phyloP scores from a whole-genome alignment of 208 protist species.

The Leptomonas seymouri region DNA sequence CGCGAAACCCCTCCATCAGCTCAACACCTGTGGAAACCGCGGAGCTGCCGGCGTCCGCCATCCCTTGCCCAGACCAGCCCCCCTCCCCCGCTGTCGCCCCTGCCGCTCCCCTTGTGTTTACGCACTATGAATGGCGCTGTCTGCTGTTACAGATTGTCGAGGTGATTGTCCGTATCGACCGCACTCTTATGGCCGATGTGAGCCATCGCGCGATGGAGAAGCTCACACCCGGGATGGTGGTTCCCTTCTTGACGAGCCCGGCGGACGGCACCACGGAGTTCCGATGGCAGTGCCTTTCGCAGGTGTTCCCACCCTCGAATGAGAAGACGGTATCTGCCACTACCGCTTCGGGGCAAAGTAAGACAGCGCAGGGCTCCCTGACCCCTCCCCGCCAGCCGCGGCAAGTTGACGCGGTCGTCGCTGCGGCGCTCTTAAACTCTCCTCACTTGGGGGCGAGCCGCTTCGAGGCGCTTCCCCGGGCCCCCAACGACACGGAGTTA shows the following conservation, averaged over 20 bases:
- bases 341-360: too few species aligned
- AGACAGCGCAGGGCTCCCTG: slow-evolving; percentile 2
- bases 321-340: not conserved
- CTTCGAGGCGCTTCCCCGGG: slow-evolving; percentile 9
- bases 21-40: not conserved
- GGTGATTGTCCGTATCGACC: slow-evolving; percentile 56
- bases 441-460: slow-evolving; percentile 9
- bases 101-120: slow-evolving; percentile 13
- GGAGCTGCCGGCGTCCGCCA: slow-evolving; percentile 5
- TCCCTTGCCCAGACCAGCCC: not conserved
- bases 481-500: slow-evolving; percentile 12
- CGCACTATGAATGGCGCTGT: slow-evolving; percentile 47
- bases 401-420: slow-evolving; percentile 6
- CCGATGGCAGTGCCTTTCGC: slow-evolving; percentile 34
- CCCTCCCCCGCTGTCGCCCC: not conserved
- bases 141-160: slow-evolving; percentile 61
- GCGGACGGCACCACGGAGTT: slow-evolving; percentile 21
- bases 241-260: not conserved
- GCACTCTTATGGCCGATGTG: slow-evolving; percentile 27
- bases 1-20: slow-evolving; percentile 13
- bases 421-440: slow-evolving; percentile 8
- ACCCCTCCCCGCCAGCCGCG: slow-evolving; percentile 5
- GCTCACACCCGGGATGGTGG: slow-evolving; percentile 1
- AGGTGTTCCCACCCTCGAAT: slow-evolving; percentile 11
- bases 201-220: slow-evolving; percentile 17